Conservation (phyloP, 2,329 filamentous ascomycete genomes). For the Aspergillus sp. region DNA sequence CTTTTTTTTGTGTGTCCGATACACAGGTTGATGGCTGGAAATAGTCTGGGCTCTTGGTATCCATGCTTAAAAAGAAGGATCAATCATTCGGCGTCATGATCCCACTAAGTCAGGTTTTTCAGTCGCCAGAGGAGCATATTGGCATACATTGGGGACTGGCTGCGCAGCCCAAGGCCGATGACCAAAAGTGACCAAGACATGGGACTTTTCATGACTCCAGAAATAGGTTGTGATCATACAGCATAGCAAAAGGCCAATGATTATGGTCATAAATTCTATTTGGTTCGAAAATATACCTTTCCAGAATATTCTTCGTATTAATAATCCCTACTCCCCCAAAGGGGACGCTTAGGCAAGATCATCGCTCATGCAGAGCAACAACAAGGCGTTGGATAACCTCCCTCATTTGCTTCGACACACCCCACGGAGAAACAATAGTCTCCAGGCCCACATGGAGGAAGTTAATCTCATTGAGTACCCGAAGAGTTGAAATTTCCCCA, state of each 20-base stretch:
- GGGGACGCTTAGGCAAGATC: no score
- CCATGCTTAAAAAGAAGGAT: not conserved
- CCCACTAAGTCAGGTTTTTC: not conserved
- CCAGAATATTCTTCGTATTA: no score
- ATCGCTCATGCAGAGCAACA: no score
- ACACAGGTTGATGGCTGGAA: not conserved
- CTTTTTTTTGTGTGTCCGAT: not conserved
- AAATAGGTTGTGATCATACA: no score
- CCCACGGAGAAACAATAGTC: conserved; percentile 10
- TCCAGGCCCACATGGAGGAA: conserved; percentile 9
- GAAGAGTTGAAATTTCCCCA: not conserved
- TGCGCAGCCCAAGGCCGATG: not conserved
- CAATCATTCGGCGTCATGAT: not conserved
- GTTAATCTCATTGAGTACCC: conserved; percentile 10
- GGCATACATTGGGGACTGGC: not conserved
- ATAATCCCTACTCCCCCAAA: no score
- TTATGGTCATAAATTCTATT: no score
- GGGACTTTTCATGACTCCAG: not conserved
- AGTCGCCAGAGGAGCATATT: not conserved
- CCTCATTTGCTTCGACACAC: conserved; percentile 10
- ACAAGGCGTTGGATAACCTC: not conserved
- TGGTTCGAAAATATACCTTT: no score
- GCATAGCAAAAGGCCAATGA: no score
- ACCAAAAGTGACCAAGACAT: not conserved
- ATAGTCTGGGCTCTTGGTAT: not conserved